Base-by-base conservation (phyloP, 1,139 yeast genomes). In the Sugiyamaella japonica region DNA sequence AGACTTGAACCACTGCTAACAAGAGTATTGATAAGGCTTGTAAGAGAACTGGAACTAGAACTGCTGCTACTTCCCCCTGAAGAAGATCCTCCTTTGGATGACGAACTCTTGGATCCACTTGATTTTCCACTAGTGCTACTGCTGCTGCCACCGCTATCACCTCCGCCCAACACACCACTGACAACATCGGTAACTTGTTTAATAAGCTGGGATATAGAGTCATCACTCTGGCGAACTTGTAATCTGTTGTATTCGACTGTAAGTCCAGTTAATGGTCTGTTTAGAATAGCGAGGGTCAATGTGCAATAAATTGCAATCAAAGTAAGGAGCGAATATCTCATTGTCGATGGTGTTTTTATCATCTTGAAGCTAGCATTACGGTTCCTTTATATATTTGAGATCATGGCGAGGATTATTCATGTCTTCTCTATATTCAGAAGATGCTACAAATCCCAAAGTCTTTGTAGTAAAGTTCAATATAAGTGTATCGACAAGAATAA, bases 191-290 rank as follows among this genome's bases (percentile, higher is more conserved):
- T 29, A 15, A 42, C 25, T 29, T 31, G 32, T n/a, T 42, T 17
- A 17, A 42, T n/a, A 9, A 42, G 20, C 12, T 29, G 36, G 2
- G 46, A 29, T 20, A 42, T n/a, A 8, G 46, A 36, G 15, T 42
- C 25, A 23, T n/a, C 25, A 23, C 23, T 42, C 37, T 42, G 46
- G 15, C 46, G 46, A 16, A 36, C 46, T 15, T 20, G n/a, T 13
- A 42, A 25, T 15, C 20, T 28, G 15, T 12, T 20, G n/a, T 29
- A n/a, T 15, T 28, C 23, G 5, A 17, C 16, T 15, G 4, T 23
- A 13, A 15, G 23, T 36, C 36, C 31, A 8, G 37, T 25, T 15
- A 42, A 42, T 2, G 46, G 46, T 16, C 29, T 42, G 37, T 42
- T 42, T 2, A 42, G n/a, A 9, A 42, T 36, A 13, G 46, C 46